Evolutionary conservation across 2,329 filamentous ascomycete genomes (phyloP).

Genomic region (Fusarium anguioides): DNA sequence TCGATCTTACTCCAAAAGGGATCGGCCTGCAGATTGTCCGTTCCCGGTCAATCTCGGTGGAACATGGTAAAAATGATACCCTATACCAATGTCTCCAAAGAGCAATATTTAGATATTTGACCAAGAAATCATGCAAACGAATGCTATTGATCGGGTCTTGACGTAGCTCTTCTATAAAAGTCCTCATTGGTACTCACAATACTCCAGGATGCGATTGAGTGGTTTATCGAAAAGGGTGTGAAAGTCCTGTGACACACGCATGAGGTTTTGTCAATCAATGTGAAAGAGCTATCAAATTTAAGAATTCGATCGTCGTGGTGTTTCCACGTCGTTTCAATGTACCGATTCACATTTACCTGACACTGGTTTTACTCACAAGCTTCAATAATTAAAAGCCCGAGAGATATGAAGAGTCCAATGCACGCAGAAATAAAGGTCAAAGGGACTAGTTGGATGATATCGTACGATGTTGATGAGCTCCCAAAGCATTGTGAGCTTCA

Average conservation of each 20-base stretch:
- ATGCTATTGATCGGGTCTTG: no score
- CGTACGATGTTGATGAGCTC: neutral
- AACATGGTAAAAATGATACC: conserved; percentile 11
- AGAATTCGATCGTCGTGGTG: no score
- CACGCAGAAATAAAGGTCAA: neutral
- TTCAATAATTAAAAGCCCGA: neutral
- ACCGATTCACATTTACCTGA: no score
- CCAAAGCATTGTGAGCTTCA: neutral
- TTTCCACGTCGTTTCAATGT: no score
- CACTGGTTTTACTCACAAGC: neutral
- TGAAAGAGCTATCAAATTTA: no score
- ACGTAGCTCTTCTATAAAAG: neutral
- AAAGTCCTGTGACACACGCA: no score
- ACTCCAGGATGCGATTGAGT: no score
- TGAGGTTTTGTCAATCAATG: no score
- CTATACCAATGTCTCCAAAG: neutral
- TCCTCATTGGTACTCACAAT: neutral
- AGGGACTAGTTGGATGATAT: neutral
- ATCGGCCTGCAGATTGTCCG: conserved; percentile 42
- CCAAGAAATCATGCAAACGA: no score
- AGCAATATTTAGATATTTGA: neutral
- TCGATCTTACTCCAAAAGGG: neutral
- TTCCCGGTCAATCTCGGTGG: conserved; percentile 21
- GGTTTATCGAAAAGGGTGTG: no score
- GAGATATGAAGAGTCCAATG: no score